Percentiles rank a stretch among this genome's conserved stretches.
phyloP scores from a whole-genome alignment of 176 grass and related monocot genomes.

The Olyra latifolia region DNA sequence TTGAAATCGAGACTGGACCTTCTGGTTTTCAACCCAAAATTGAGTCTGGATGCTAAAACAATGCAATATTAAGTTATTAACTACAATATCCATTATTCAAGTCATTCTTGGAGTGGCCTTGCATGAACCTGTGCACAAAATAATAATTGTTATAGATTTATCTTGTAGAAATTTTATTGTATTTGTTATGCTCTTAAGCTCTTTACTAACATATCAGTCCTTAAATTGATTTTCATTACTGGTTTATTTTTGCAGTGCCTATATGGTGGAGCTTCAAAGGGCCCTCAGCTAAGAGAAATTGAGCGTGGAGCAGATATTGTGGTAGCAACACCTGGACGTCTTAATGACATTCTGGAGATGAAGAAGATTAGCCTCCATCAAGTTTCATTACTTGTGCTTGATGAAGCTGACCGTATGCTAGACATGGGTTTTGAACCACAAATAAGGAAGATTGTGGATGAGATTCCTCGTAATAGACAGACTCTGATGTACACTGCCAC shows the following conservation, averaged over 20 bases:
- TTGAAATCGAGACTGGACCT: neutral
- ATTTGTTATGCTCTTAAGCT: neutral
- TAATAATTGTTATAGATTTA: neutral
- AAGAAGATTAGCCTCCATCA: conserved; percentile 85
- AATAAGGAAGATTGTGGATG: conserved; percentile 90
- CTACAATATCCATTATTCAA: neutral
- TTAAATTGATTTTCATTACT: neutral
- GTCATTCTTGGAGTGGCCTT: neutral
- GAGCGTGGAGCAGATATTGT: conserved; percentile 95
- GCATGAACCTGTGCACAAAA: neutral
- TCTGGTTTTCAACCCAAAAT: neutral
- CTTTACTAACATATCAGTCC: conserved; percentile 7
- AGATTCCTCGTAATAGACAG: conserved; percentile 76
- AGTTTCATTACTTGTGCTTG: conserved; percentile 91
- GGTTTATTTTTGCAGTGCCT: conserved; percentile 56
- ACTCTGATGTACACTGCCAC: conserved; percentile 99
- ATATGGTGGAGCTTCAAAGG: conserved; percentile 96
- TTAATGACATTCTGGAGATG: conserved; percentile 97
- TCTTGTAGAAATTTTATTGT: conserved; percentile 12
- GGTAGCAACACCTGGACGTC: conserved; percentile 94
- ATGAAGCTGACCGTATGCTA: conserved; percentile 98
- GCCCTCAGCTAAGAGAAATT: conserved; percentile 88
- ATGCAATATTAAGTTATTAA: neutral
- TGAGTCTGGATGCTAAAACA: neutral
- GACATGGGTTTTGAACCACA: conserved; percentile 99